Conservation (phyloP, 257 asterid genomes). For the Cinchona pubescens region DNA sequence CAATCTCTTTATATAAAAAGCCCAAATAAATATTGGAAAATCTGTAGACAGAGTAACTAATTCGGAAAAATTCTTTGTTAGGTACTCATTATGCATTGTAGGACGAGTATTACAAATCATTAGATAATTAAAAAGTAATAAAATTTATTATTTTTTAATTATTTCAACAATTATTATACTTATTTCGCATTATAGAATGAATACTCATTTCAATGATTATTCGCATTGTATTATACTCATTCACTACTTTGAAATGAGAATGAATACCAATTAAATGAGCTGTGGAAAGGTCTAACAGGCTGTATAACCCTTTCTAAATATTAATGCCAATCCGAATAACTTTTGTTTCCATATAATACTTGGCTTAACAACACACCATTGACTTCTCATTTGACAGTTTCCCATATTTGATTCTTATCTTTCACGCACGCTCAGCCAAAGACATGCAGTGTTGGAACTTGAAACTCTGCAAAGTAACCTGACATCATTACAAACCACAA, state of each 20-base stretch:
- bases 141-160: too few species aligned
- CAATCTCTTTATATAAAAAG: not conserved
- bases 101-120: too few species aligned
- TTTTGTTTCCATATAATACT: conserved; percentile 11
- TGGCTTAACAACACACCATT: conserved; percentile 36
- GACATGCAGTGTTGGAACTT: conserved; percentile 41
- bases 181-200: too few species aligned
- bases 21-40: conserved; percentile 1
- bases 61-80: too few species aligned
- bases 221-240: too few species aligned
- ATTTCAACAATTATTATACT: too few species aligned
- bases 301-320: not conserved
- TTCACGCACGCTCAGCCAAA: conserved; percentile 38
- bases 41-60: too few species aligned
- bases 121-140: too few species aligned
- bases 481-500: conserved; percentile 2
- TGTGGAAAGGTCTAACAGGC: not conserved
- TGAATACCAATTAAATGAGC: not conserved
- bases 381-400: conserved; percentile 32
- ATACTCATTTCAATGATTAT: too few species aligned
- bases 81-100: too few species aligned
- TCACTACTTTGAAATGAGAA: not conserved
- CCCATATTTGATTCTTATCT: conserved; percentile 30
- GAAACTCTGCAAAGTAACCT: conserved; percentile 26
- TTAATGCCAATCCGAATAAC: not conserved